Evolutionary conservation across 257 asterid genomes (phyloP), one percentile per base, ranked within the genome.

Genomic region (Handroanthus guayacan): DNA sequence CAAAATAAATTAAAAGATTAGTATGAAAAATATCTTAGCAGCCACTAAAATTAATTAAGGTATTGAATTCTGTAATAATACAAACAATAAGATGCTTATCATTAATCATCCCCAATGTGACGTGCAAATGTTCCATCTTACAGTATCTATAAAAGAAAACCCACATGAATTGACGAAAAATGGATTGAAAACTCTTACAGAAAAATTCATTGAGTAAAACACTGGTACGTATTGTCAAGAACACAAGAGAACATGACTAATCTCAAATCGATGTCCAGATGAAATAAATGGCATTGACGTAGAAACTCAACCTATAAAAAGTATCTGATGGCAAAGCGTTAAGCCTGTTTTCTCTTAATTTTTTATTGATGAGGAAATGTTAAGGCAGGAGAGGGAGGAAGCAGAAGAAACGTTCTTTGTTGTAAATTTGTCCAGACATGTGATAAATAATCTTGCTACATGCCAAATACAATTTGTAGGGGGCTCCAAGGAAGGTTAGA

Each of bases 1-100:
- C 68, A 65, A 72, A 74, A 65, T 52, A 73, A 71, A 51, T 74
- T 38, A 60, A 67, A 75, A 64, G 61, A 51, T 55, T 37, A 20
- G 12, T 51, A 69, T 25, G 47, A 41, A 48, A 62, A 50, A 54
- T 20, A 60, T 51, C 6, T 36, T 75, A 39, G 16, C 20, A 69
- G 31, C 47, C 60, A 57, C 37, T 9, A 37, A 44, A 72, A 6
- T 44, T 12, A 54, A 62, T 17, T 20, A 62, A 60, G 25, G 41
- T 31, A 52, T 62, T 47, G 62, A 67, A 60, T 77, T 58, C 37
- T 34, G 5, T 61, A 64, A 61, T 43, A 57, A 69, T 9, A 45
- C 47, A 67, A 60, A 56, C 44, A 72, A 71, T 10, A 61, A 16
- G 57, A 36, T 67, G 34, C 6, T 20, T n/a, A 36, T 67, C 67